Evolutionary conservation across 1,139 yeast species (phyloP).

Genomic region (Arxiozyma bovina): DNA sequence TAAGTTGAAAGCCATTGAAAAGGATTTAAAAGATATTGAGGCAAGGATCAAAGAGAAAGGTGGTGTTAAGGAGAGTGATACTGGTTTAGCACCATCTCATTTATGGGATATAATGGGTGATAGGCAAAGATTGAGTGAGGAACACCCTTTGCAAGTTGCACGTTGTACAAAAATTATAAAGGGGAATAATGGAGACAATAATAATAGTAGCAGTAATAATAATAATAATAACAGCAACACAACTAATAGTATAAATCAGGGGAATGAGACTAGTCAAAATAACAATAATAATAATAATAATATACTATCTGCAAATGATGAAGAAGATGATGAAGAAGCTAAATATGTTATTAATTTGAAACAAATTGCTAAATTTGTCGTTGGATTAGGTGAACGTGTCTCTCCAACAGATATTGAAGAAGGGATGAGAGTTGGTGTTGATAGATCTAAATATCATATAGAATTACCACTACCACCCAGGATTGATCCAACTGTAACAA

Average conservation of each 20-base stretch:
- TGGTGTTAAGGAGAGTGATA: conserved; percentile 89
- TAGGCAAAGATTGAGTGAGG: conserved; percentile 84
- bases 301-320: conserved; percentile 29
- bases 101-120: conserved; percentile 98
- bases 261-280: conserved; percentile 8
- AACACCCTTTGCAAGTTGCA: conserved; percentile 95
- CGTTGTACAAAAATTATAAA: conserved; percentile 96
- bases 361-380: conserved; percentile 97
- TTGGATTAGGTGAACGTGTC: conserved; percentile 90
- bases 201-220: conserved; percentile 22
- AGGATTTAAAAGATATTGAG: conserved; percentile 76
- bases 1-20: conserved; percentile 69
- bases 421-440: conserved; percentile 99
- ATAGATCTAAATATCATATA: conserved; percentile 91
- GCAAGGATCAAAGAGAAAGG: conserved; percentile 84
- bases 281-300: neutral
- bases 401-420: conserved; percentile 98
- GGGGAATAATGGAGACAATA: conserved; percentile 27
- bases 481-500: conserved; percentile 96
- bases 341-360: conserved; percentile 93
- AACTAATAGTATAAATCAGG: conserved; percentile 24
- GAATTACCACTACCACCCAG: conserved; percentile 95
- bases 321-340: conserved; percentile 71
- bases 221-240: conserved; percentile 21
- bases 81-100: conserved; percentile 92